Conservation (phyloP, 2,329 filamentous ascomycete genomes). For the Neopestalotiopsis sp. region DNA sequence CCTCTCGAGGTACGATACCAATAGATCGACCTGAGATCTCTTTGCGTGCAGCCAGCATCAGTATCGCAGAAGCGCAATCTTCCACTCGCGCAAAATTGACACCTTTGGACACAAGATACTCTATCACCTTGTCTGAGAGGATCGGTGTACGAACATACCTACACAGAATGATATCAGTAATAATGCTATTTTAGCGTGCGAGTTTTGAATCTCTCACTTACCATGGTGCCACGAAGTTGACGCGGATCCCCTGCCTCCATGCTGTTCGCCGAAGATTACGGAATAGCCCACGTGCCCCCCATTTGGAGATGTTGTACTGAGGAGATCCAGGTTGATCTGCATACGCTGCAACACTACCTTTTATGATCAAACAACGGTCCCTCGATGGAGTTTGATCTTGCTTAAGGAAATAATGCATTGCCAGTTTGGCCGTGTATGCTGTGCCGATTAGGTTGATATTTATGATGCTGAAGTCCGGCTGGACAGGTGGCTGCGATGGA, state of each 20-base stretch:
- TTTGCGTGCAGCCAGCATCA: not conserved
- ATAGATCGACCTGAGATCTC: not conserved
- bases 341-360: conserved; percentile 3
- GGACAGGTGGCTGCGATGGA: not conserved
- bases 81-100: not conserved
- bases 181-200: not conserved
- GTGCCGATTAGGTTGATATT: conserved; percentile 1
- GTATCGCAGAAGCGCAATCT: not conserved
- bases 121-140: not conserved
- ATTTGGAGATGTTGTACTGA: conserved; percentile 11
- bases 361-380: conserved; percentile 13
- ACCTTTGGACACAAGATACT: conserved; percentile 2
- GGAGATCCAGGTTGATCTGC: conserved; percentile 1
- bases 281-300: not conserved
- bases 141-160: conserved; percentile 13
- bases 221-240: conserved; percentile 14
- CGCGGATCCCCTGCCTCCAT: not conserved
- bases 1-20: not conserved
- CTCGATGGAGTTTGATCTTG: not conserved
- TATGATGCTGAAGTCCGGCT: conserved; percentile 7
- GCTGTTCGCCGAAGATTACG: not conserved
- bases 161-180: not conserved
- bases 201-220: not conserved
- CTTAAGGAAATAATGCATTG: conserved; percentile 5
- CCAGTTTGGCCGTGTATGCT: conserved; percentile 3